These are phyloP conservation scores for Aegilops speltoides DNA, from an alignment of 176 grass and related monocot species.

Conservation along the genomic window DNA sequence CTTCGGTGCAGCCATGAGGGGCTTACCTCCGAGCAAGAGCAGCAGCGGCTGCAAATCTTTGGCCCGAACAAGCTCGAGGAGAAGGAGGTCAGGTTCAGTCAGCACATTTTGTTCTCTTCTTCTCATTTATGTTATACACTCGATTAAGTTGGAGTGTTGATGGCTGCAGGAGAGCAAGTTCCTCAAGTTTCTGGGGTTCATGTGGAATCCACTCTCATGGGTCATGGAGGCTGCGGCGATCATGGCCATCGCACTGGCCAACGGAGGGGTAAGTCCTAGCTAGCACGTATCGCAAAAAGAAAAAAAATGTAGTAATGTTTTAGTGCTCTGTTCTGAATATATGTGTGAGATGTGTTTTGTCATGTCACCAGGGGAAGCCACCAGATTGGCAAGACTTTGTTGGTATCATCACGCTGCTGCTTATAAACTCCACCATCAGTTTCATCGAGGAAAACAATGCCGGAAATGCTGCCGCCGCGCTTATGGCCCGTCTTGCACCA, in stretches of 20 bases:
- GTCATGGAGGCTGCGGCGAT: constrained; percentile 18
- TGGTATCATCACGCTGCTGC: not conserved
- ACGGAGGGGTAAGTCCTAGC: not conserved
- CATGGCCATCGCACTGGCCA: not conserved
- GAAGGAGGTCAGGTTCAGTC: constrained; percentile 1
- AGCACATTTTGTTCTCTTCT: too few species aligned
- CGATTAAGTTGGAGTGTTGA: not conserved
- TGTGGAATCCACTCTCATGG: constrained; percentile 17
- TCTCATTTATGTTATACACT: not conserved
- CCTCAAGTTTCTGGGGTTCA: constrained; percentile 12
- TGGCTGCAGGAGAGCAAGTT: constrained; percentile 2
- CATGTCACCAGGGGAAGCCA: constrained; percentile 16
- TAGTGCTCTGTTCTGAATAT: not conserved
- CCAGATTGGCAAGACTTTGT: constrained; percentile 9
- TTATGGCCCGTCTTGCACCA: constrained; percentile 8
- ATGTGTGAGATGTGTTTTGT: not conserved
- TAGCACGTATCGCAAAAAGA: too few species aligned
- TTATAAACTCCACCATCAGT: constrained; percentile 14
- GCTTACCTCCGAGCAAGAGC: not conserved
- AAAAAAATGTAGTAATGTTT: too few species aligned
- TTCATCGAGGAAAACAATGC: not conserved
- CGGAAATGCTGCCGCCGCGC: constrained; percentile 10
- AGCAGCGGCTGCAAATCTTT: constrained; percentile 12
- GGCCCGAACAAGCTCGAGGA: constrained; percentile 20
- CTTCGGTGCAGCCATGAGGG: not conserved